Evolutionary conservation across 768 basidiomycete genomes (phyloP), one percentile per base, ranked within the genome.

Genomic region (Tricholoma hemisulphureum): DNA sequence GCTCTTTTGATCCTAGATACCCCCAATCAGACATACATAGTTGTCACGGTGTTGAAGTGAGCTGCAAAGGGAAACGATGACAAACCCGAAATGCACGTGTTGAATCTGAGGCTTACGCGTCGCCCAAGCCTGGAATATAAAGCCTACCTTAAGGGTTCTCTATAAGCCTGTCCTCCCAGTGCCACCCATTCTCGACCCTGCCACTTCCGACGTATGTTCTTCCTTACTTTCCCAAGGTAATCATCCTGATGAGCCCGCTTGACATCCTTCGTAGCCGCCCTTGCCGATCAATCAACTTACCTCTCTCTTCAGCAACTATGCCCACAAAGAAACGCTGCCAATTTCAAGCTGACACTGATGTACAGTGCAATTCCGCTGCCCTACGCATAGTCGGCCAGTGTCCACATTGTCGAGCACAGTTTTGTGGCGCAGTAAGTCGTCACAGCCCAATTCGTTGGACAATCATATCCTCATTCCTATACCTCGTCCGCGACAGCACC

Each of bases 271-370:
- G 18, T 21, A 53, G 31, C 32, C 51, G 35, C n/a, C 41, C 48
- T 54, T 45, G 34, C 46, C 45, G 26, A 24, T 13, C 41, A 18
- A 45, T 18, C 53, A 18, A 10, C 43, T 31, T 56, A 51, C 48
- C 46, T 51, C 48, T 11, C 54, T 46, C 49, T 57, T 23, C 57
- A 61, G 57, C 61, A 41, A 67, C 58, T 60, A 93, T 93, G 92
- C 80, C 90, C 64, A 79, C 83, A 68, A 93, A 92, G 89, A 92
- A 91, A 72, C 89, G 91, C 67, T 94, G 92, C 78, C 88, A 92
- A 72, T 83, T 87, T 73, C 76, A 78, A 63, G 65, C 73, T 45
- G 73, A 74, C 59, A 77, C 77, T 59, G 75, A 77, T 53, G 67
- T 72, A 53, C 84, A 83, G 58, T 95, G 93, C 79, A 89, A 81